Evolutionary conservation across 2,329 filamentous ascomycete species (phyloP), one percentile per base, ranked within the genome.

Genomic region (Penicillium expansum): DNA sequence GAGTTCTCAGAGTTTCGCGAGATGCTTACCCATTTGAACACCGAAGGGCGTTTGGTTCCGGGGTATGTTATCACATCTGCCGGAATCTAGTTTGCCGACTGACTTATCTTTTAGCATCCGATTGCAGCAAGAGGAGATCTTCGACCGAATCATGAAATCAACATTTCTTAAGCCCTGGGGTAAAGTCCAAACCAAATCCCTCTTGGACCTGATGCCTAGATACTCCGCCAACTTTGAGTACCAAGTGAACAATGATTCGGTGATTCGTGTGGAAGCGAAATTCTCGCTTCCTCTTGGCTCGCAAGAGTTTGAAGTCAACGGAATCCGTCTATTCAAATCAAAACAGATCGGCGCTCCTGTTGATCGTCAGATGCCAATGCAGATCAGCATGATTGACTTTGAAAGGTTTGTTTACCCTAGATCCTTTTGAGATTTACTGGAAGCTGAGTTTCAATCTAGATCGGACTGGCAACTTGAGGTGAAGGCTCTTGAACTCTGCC

Each of bases 191-290:
- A 60, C 61, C 16, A 35, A 37, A 43, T 68, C 64, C 7, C 59
- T 72, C 18, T 52, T 63, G 48, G 48, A 62, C 9, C 60, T 66
- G 8, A 68, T 70, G 22, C 71, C 71, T 8, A 64, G 64, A 3
- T 77, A 75, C 56, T 73, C 74, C 2, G 74, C 74, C 2, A 74
- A 71, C 37, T 76, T 79, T 47, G 76, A 79, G 43, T 78, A 78
- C 29, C 29, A 65, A 14, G 69, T 65, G 3, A 52, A 56, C 5
- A 59, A 68, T 16, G 64, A 69, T 30, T 65, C 62, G 4, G 61
- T 68, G 24, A 68, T 78, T 22, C 72, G 74, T 13, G 62, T 78
- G 11, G 76, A 78, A 55, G 69, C 69, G 5, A 69, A 71, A 33
- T 76, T 75, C 60, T 56, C 64, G 3, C 67, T 62, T 52, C 67